A percentile compares a stretch with the other conserved stretches of the same genome.
Conservation (phyloP, 192 early-diverging fungal genomes). For the Chytriomyces confervae region DNA sequence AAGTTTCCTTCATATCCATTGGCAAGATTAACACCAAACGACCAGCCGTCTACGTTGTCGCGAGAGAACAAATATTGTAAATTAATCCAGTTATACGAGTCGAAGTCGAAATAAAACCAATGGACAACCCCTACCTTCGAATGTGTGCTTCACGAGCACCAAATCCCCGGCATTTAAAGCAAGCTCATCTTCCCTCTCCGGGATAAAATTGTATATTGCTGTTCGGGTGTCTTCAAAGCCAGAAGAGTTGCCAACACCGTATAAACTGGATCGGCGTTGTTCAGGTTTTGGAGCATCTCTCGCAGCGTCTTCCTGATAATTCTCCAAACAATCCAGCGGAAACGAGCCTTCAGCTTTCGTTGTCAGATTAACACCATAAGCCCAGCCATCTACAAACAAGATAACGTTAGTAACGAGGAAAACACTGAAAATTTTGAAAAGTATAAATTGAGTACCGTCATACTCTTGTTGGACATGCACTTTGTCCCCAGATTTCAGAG, state of each 20-base stretch:
- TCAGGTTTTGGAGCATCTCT: not conserved
- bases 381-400: slow-evolving; percentile 21
- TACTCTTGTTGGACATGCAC: not conserved
- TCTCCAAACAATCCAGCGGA: slow-evolving; percentile 17
- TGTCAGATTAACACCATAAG: slow-evolving; percentile 15
- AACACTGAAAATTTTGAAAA: not conserved
- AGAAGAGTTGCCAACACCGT: not conserved
- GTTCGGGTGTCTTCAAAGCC: not conserved
- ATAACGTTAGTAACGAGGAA: not conserved
- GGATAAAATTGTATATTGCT: not conserved
- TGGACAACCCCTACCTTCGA: slow-evolving; percentile 71
- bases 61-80: no score
- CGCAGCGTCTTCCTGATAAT: not conserved
- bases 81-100: no score
- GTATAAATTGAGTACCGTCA: not conserved
- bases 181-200: slow-evolving; percentile 75
- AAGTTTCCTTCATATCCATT: not conserved
- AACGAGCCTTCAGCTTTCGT: slow-evolving; percentile 9
- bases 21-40: not conserved
- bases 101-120: no score
- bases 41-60: not conserved
- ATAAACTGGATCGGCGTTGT: not conserved
- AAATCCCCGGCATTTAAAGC: slow-evolving; percentile 71
- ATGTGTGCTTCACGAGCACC: slow-evolving; percentile 73
- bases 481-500: no score